Percentiles rank a stretch among this genome's conserved stretches.
These are phyloP conservation scores for Emmonsia crescens DNA, from an alignment of 2,329 filamentous ascomycete genomes.

Conservation along the genomic window DNA sequence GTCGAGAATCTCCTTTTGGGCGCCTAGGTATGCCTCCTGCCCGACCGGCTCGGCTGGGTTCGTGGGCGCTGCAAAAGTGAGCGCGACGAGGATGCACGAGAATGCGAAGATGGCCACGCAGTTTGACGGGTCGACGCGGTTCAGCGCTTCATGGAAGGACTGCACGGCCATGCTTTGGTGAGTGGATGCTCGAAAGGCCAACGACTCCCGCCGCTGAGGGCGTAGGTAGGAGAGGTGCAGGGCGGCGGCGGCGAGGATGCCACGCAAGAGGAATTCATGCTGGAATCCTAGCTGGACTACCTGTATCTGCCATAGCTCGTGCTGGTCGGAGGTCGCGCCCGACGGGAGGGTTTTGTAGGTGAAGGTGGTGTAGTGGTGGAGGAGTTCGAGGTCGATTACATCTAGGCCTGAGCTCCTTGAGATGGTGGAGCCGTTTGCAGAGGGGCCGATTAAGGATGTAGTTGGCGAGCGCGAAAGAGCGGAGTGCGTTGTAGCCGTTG, in stretches of 20 bases:
- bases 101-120: conserved; percentile 30
- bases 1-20: conserved; percentile 20
- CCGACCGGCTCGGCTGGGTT: conserved; percentile 8
- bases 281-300: conserved; percentile 24
- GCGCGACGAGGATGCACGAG: conserved; percentile 21
- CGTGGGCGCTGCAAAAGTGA: conserved; percentile 17
- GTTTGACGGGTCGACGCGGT: conserved; percentile 27
- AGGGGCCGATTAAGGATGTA: neutral
- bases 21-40: conserved; percentile 13
- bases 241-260: conserved; percentile 28
- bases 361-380: conserved; percentile 21
- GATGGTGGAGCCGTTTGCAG: conserved; percentile 11
- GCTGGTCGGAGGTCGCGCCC: conserved; percentile 15
- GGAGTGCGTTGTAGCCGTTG: neutral
- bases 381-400: conserved; percentile 22
- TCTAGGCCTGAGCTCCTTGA: conserved; percentile 17
- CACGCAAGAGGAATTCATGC: conserved; percentile 30
- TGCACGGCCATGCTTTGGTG: conserved; percentile 20
- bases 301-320: conserved; percentile 21
- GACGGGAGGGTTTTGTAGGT: conserved; percentile 17
- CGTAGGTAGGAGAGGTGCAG: conserved; percentile 28
- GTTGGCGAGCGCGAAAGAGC: neutral
- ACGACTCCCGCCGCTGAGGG: conserved; percentile 16
- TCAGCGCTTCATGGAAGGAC: conserved; percentile 19
- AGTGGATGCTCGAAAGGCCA: conserved; percentile 18